These are phyloP conservation scores for Apiosordaria backusii DNA, from an alignment of 495 filamentous ascomycete genomes.

Conservation along the genomic window DNA sequence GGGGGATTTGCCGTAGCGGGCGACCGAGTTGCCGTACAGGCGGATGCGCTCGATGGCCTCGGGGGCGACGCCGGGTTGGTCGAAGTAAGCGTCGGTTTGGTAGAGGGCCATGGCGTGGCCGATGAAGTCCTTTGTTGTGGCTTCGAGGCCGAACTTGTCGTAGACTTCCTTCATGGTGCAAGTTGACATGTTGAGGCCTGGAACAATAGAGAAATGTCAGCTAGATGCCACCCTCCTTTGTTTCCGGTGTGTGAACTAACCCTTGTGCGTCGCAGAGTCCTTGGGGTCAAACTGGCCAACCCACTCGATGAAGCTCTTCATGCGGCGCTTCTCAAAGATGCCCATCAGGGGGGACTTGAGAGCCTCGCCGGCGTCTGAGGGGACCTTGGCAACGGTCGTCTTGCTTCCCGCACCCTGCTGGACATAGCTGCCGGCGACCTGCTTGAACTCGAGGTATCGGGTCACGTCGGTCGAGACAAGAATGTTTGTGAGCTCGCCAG, in stretches of 20 bases:
- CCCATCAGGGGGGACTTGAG: slow-evolving; percentile 93
- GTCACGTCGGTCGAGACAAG: slow-evolving; percentile 96
- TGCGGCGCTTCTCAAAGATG: slow-evolving; percentile 93
- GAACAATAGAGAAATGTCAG: not conserved
- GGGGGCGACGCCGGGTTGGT: slow-evolving; percentile 64
- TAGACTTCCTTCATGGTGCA: slow-evolving; percentile 97
- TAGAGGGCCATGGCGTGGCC: slow-evolving; percentile 98
- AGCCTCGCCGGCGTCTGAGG: slow-evolving; percentile 88
- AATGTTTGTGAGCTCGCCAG: slow-evolving; percentile 97
- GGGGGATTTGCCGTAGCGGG: slow-evolving; percentile 95
- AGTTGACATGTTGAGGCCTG: slow-evolving; percentile 73
- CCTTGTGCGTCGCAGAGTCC: slow-evolving; percentile 81
- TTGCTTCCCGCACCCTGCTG: slow-evolving; percentile 77
- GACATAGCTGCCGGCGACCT: slow-evolving; percentile 96
- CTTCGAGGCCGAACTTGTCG: slow-evolving; percentile 92
- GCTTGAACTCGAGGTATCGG: slow-evolving; percentile 95
- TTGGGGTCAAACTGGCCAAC: slow-evolving; percentile 84
- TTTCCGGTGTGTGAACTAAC: slow-evolving; percentile 45
- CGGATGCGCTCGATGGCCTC: slow-evolving; percentile 90
- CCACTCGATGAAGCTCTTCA: slow-evolving; percentile 97
- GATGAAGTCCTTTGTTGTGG: slow-evolving; percentile 90
- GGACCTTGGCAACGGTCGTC: slow-evolving; percentile 93
- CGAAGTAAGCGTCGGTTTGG: slow-evolving; percentile 82
- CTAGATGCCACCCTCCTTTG: not conserved
- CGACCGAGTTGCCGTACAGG: slow-evolving; percentile 96